Evolutionary conservation across 768 basidiomycete species (phyloP).

Genomic region (Xanthoconium purpureum): DNA sequence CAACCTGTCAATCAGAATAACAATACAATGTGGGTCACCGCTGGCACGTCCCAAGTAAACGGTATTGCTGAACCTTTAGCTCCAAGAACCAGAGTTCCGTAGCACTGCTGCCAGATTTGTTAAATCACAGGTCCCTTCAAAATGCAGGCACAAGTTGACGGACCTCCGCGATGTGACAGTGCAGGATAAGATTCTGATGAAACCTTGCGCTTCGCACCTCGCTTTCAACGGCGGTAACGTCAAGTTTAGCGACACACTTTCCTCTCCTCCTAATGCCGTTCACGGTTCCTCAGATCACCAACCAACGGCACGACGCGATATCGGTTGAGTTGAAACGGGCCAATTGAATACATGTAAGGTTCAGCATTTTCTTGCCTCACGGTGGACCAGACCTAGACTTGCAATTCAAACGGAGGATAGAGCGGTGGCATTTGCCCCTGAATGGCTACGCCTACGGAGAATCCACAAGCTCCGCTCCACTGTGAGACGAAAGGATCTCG

Average conservation of each 20-base stretch:
- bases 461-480: constrained; percentile 11
- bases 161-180: background rate
- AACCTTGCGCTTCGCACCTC: background rate
- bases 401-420: background rate
- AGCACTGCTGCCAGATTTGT: background rate
- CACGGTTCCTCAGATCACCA: background rate
- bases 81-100: background rate
- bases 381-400: background rate
- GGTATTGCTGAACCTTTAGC: background rate
- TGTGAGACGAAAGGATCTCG: constrained; percentile 3
- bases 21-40: background rate
- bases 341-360: background rate
- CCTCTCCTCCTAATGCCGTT: background rate
- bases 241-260: background rate
- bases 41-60: background rate
- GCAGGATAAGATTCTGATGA: background rate
- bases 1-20: constrained; percentile 15
- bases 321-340: background rate
- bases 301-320: background rate
- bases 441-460: background rate
- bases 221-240: background rate
- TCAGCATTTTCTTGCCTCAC: background rate
- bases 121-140: constrained; percentile 5
- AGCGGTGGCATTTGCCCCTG: background rate
- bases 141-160: background rate